phyloP scores from a whole-genome alignment of 352 stramenopile genomes.

The Chrysophaeum taylorii region DNA sequence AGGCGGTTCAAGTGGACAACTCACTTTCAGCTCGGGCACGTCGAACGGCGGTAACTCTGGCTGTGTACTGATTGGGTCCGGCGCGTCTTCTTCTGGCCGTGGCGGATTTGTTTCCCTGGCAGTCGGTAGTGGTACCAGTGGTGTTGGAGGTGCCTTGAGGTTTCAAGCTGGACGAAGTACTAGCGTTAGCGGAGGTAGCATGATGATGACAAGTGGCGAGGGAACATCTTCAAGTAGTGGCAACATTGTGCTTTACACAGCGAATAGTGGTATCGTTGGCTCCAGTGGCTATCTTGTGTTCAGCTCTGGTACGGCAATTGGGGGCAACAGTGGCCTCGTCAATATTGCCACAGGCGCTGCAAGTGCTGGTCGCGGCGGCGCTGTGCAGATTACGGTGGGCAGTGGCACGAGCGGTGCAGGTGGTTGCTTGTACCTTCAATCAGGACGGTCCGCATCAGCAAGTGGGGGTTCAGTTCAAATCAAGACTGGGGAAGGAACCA shows the following conservation, averaged over 20 bases:
- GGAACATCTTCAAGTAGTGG: slow-evolving; percentile 10
- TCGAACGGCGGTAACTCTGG: neutral
- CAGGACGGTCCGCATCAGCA: neutral
- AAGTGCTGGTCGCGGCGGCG: neutral
- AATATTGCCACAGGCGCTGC: neutral
- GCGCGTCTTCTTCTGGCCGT: slow-evolving; percentile 10
- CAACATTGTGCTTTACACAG: slow-evolving; percentile 13
- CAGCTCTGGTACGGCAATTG: neutral
- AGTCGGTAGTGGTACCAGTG: slow-evolving; percentile 28
- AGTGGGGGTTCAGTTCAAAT: neutral
- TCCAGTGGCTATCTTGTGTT: neutral
- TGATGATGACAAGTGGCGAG: neutral
- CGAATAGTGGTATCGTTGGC: neutral
- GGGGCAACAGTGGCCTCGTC: neutral
- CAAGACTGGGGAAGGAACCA: slow-evolving; percentile 21
- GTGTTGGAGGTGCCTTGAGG: neutral
- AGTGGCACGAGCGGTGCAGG: neutral
- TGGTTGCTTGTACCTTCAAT: neutral
- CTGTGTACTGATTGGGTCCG: slow-evolving; percentile 17
- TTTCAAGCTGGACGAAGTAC: neutral
- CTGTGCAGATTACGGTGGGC: neutral
- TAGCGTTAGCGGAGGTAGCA: neutral
- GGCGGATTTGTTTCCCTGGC: slow-evolving; percentile 23
- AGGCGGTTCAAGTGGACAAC: neutral
- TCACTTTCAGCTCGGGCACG: slow-evolving; percentile 6